A percentile compares a stretch with the other conserved stretches of the same genome.
phyloP scores from a whole-genome alignment of 169 alveolate species.

The Plasmodium malariae region DNA sequence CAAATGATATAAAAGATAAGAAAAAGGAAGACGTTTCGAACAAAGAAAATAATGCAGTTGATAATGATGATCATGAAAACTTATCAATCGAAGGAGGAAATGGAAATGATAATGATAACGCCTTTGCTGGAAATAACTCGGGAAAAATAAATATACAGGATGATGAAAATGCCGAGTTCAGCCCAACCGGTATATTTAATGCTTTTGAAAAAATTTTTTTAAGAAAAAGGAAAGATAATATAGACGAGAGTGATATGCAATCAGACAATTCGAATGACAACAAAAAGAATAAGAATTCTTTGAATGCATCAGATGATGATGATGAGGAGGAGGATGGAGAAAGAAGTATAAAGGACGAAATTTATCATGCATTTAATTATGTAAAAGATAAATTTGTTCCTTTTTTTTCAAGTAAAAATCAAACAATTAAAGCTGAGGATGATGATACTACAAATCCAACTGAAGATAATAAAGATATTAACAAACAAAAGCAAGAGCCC shows the following conservation, averaged over 20 bases:
- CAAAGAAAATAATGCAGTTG: constrained; percentile 1
- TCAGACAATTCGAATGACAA: neutral
- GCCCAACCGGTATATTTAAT: too few species aligned
- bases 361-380: neutral
- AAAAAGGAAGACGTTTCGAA: neutral
- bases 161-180: neutral
- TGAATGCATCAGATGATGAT: neutral
- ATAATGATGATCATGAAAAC: neutral
- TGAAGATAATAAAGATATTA: neutral
- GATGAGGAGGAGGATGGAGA: neutral
- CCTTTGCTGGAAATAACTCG: too few species aligned
- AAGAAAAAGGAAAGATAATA: constrained; percentile 15
- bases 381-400: neutral
- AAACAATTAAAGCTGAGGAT: neutral
- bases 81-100: neutral
- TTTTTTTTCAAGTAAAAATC: neutral
- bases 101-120: neutral
- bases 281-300: neutral
- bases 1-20: constrained; percentile 8
- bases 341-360: neutral
- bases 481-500: neutral
- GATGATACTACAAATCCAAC: neutral
- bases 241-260: neutral
- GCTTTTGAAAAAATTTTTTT: neutral
- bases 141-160: neutral